Base-by-base conservation (phyloP, 2,329 filamentous ascomycete genomes). In the Apiospora saccharicola region DNA sequence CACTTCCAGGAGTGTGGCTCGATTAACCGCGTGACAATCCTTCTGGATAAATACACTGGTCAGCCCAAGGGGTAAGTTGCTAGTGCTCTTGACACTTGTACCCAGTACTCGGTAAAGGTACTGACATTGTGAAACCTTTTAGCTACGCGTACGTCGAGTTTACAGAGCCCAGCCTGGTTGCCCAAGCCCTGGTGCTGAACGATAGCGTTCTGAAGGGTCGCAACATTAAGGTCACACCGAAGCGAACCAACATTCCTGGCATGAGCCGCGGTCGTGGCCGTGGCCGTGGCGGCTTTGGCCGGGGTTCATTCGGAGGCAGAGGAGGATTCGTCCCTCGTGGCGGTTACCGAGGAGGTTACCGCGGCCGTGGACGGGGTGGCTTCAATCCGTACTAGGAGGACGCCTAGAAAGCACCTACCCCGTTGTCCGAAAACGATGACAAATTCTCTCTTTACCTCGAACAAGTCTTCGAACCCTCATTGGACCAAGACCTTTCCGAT, bases 121-220 rank as follows among this genome's bases (percentile, higher is more conserved):
- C 68, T 70, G 57, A 71, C 26, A 24, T 37, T 10, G 6, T 41
- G 16, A n/a, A 49, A n/a, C 19, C 19, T 69, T 4, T 24, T 84
- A 98, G 95, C 76, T 99, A 99, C 85, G 96, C 96, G 80, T 99
- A 99, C 85, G 96, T 99, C 79, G 96, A 99, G 85, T 99, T 99
- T 81, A 93, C 94, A 73, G 96, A 98, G 85, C 95, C 96, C 68
- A 95, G 91, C 83, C 88, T 98, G 74, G 96, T 99, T 75, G 94
- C 94, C 68, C 94, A 97, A 82, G 96, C 96, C 37, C 89, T 99
- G 74, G 95, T 98, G 53, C 87, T 99, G 72, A 98, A 99, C 82
- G 96, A 99, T 85, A 98, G 95, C 83, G 89, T 97, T 72, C 98
- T 99, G 85, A 95, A 96, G 79, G 95, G 94, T 75, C 91, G 96